Conservation (phyloP, 2,329 filamentous ascomycete genomes). For the Diaporthe amygdali region DNA sequence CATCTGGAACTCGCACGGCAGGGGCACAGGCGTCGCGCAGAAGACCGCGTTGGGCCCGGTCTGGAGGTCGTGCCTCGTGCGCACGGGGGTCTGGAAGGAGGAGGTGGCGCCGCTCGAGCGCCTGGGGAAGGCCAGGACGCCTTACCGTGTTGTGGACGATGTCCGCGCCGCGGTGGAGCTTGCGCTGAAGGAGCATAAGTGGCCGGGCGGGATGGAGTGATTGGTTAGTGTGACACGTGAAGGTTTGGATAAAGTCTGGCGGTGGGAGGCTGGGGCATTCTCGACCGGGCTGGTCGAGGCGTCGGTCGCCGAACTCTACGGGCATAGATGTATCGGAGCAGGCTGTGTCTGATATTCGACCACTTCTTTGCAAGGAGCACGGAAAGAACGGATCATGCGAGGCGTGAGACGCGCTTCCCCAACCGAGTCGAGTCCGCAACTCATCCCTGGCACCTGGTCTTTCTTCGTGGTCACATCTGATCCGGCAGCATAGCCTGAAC, state of each 20-base stretch:
- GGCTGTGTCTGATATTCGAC: background rate
- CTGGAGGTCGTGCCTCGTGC: conserved; percentile 80
- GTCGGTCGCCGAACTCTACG: too few species aligned
- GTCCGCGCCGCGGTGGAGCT: conserved; percentile 79
- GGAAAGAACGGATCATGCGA: background rate
- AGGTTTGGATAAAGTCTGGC: background rate
- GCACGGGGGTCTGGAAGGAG: conserved; percentile 75
- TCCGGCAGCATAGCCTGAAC: background rate
- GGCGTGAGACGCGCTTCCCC: background rate
- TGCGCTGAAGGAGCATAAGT: conserved; percentile 67
- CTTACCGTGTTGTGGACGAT: conserved; percentile 63
- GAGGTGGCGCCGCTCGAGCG: background rate
- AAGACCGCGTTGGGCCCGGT: conserved; percentile 40
- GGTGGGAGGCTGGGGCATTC: background rate
- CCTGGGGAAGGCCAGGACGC: background rate
- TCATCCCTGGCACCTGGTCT: background rate
- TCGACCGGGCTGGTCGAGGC: too few species aligned
- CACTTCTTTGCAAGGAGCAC: background rate
- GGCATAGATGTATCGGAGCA: background rate
- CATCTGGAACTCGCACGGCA: conserved; percentile 61
- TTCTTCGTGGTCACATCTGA: background rate
- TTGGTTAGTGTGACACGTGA: too few species aligned
- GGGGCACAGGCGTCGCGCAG: conserved; percentile 52
- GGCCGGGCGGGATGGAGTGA: conserved; percentile 32
- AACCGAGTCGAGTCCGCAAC: background rate